These are phyloP conservation scores for Oleoguttula mirabilis DNA, from an alignment of 495 filamentous ascomycete species.

Conservation along the genomic window DNA sequence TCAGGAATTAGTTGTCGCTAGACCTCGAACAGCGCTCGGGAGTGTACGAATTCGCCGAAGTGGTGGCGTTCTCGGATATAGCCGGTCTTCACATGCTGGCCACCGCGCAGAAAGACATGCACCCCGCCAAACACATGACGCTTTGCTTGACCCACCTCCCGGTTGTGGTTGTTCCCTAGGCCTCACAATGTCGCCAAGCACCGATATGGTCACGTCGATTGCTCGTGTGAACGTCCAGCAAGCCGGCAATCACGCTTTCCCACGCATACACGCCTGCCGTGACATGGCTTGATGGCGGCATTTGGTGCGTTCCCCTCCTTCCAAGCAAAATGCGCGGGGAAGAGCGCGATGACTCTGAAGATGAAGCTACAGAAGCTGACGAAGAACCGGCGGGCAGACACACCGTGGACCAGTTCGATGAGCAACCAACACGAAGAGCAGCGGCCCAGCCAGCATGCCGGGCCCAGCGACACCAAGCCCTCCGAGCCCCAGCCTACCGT, in stretches of 20 bases:
- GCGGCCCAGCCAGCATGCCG: neutral
- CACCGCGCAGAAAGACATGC: neutral
- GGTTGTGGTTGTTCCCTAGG: too few species aligned
- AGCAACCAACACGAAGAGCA: conserved; percentile 17
- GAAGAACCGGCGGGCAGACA: conserved; percentile 33
- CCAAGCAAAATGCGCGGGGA: neutral
- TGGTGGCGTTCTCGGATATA: too few species aligned
- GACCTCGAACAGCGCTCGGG: too few species aligned
- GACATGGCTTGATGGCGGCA: conserved; percentile 21
- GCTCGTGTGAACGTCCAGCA: neutral
- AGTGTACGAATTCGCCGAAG: too few species aligned
- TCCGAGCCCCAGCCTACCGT: conserved; percentile 55
- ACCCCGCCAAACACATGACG: neutral
- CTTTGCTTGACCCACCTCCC: neutral
- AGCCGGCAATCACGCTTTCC: neutral
- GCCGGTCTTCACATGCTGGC: neutral
- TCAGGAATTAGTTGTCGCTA: too few species aligned
- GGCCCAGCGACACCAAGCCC: conserved; percentile 9
- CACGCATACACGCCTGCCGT: neutral
- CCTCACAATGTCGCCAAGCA: neutral
- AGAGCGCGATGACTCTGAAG: conserved; percentile 1
- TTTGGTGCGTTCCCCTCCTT: conserved; percentile 14
- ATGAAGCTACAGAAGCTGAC: conserved; percentile 12
- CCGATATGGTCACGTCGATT: neutral
- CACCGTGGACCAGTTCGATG: conserved; percentile 55